phyloP scores from a whole-genome alignment of 257 asterid genomes.

The Primulina huaijiensis region DNA sequence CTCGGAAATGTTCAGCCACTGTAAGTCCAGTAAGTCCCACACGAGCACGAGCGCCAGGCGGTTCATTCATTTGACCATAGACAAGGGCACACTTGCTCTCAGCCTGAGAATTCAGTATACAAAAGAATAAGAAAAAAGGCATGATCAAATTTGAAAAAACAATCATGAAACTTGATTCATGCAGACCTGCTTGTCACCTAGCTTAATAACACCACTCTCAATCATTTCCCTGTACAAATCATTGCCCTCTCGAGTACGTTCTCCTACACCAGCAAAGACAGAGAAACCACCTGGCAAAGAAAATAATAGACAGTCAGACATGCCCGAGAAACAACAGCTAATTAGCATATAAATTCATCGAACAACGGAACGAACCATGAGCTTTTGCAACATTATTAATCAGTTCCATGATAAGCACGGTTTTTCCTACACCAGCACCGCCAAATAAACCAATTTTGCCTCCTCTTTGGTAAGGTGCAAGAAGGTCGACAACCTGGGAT shows the following conservation, averaged over 20 bases:
- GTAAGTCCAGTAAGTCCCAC: constrained; percentile 98
- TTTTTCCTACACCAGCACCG: constrained; percentile 52
- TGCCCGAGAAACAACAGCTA: not conserved
- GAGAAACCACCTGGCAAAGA: constrained; percentile 87
- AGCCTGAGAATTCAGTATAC: constrained; percentile 37
- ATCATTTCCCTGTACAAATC: constrained; percentile 98
- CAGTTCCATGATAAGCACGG: constrained; percentile 49
- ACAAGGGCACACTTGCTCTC: constrained; percentile 98
- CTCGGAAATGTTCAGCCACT: constrained; percentile 98
- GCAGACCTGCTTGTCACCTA: constrained; percentile 89
- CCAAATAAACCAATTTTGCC: constrained; percentile 78
- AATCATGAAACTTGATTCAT: not conserved
- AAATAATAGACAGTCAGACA: constrained; percentile 17
- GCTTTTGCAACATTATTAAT: constrained; percentile 58
- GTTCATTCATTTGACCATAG: constrained; percentile 99
- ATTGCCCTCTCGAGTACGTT: constrained; percentile 97
- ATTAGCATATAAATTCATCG: not conserved
- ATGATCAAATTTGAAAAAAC: constrained; percentile 5
- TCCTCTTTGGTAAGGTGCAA: constrained; percentile 96
- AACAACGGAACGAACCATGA: constrained; percentile 35
- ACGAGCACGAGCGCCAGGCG: constrained; percentile 99
- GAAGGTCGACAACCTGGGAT: constrained; percentile 88
- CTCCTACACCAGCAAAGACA: constrained; percentile 99
- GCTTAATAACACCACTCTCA: constrained; percentile 99
- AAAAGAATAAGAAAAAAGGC: not conserved